A percentile compares a stretch with the other conserved stretches of the same genome.
phyloP scores from a whole-genome alignment of 2,329 filamentous ascomycete species.

The Monosporascus sp. region DNA sequence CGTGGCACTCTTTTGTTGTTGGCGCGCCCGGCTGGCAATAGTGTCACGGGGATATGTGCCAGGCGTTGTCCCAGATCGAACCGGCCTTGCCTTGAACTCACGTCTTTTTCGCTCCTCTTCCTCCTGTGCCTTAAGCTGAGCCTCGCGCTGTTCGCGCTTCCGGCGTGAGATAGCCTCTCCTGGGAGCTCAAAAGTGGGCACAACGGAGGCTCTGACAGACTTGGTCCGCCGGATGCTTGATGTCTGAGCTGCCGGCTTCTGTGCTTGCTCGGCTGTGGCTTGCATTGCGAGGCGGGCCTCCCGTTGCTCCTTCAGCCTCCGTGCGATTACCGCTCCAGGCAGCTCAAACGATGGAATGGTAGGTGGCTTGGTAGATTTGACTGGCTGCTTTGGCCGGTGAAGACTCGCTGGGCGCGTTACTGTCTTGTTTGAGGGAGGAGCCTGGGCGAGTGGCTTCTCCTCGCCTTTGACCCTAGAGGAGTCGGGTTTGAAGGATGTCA shows the following conservation, averaged over 20 bases:
- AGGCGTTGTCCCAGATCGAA: constrained; percentile 39
- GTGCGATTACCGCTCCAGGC: constrained; percentile 56
- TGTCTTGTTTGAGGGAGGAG: constrained; percentile 19
- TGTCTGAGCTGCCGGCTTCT: constrained; percentile 18
- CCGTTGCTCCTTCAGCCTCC: constrained; percentile 21
- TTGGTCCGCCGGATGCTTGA: constrained; percentile 41
- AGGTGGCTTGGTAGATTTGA: constrained; percentile 48
- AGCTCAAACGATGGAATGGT: constrained; percentile 57
- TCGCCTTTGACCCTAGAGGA: constrained; percentile 18
- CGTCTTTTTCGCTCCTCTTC: constrained; percentile 56
- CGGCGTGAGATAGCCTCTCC: constrained; percentile 56
- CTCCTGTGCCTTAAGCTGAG: constrained; percentile 49
- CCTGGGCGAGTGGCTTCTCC: constrained; percentile 16
- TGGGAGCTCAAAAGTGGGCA: constrained; percentile 56
- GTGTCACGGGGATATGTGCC: constrained; percentile 49
- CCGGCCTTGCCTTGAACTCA: constrained; percentile 59
- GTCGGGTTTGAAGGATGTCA: constrained; percentile 30
- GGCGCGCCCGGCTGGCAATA: constrained; percentile 49
- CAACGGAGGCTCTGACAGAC: constrained; percentile 46
- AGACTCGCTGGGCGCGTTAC: constrained; percentile 35
- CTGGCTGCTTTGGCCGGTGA: constrained; percentile 38
- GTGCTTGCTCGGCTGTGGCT: constrained; percentile 19
- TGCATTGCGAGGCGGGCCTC: constrained; percentile 46
- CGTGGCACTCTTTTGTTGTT: constrained; percentile 34
- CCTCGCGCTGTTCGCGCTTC: constrained; percentile 48